Conservation (phyloP, 2,329 filamentous ascomycete species). For the Macrophomina phaseolina region DNA sequence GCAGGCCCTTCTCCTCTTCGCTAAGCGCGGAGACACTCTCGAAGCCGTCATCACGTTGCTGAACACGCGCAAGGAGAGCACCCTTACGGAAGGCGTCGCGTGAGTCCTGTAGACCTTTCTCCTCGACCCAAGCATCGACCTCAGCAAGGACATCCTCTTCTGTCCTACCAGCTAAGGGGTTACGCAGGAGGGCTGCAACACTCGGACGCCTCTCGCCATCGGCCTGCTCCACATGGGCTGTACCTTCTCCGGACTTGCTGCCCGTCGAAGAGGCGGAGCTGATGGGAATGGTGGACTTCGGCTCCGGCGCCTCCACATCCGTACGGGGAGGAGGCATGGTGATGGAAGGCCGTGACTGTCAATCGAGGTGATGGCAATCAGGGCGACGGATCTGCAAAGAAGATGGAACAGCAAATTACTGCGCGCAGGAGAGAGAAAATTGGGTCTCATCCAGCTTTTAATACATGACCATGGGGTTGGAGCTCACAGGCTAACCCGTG, state of each 20-base stretch:
- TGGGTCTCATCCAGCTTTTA: slow-evolving; percentile 3
- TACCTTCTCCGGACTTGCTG: not conserved
- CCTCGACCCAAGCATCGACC: slow-evolving; percentile 60
- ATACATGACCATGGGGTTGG: not conserved
- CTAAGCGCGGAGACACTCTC: slow-evolving; percentile 67
- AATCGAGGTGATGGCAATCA: not conserved
- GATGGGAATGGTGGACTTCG: not conserved
- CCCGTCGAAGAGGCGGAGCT: slow-evolving; percentile 3
- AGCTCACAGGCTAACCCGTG: not conserved
- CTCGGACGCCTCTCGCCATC: not conserved
- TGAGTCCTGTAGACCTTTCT: slow-evolving; percentile 56
- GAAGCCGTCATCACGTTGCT: slow-evolving; percentile 62
- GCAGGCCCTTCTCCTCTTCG: slow-evolving; percentile 63
- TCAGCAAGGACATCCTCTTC: slow-evolving; percentile 59
- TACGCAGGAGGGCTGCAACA: slow-evolving; percentile 48
- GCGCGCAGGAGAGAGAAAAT: not conserved
- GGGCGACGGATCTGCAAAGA: not conserved
- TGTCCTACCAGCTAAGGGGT: slow-evolving; percentile 61
- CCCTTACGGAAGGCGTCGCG: slow-evolving; percentile 66
- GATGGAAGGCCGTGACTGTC: not conserved
- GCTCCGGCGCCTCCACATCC: slow-evolving; percentile 4
- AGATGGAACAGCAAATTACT: not conserved
- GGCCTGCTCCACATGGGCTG: not conserved
- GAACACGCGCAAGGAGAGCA: slow-evolving; percentile 75
- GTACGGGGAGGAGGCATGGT: slow-evolving; percentile 2